phyloP scores from a whole-genome alignment of 768 basidiomycete species.

The Krasilnikovozyma curviuscula region DNA sequence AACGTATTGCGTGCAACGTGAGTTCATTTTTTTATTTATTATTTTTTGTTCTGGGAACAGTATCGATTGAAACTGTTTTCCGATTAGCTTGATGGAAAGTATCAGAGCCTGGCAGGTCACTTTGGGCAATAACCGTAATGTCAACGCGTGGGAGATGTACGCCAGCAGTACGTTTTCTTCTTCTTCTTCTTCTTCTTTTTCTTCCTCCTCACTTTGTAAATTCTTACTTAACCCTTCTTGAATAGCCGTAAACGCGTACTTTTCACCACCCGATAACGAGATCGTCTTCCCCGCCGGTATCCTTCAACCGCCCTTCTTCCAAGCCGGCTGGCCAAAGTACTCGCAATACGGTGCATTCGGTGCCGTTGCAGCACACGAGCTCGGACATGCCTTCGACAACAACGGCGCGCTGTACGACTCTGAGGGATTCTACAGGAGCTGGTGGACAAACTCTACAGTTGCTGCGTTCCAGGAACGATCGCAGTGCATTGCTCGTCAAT shows the following conservation, averaged over 20 bases:
- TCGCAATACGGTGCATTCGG: constrained; percentile 84
- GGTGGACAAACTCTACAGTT: constrained; percentile 74
- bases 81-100: not conserved
- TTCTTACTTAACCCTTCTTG: too few species aligned
- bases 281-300: constrained; percentile 96
- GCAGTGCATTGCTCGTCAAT: constrained; percentile 79
- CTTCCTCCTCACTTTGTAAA: too few species aligned
- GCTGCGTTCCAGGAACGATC: constrained; percentile 62
- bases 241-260: constrained; percentile 57
- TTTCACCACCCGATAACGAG: constrained; percentile 72
- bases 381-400: constrained; percentile 34
- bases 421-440: constrained; percentile 64
- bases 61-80: too few species aligned
- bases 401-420: constrained; percentile 79
- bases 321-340: constrained; percentile 66
- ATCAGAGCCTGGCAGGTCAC: not conserved
- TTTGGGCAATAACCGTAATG: constrained; percentile 50
- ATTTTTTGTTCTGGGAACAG: too few species aligned
- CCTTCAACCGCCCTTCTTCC: constrained; percentile 79
- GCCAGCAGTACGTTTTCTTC: too few species aligned
- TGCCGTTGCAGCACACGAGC: constrained; percentile 75
- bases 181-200: too few species aligned
- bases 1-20: constrained; percentile 54
- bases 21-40: constrained; percentile 19
- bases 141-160: constrained; percentile 67